Conservation (phyloP, 805 yeast species). For the Candida germanica region DNA sequence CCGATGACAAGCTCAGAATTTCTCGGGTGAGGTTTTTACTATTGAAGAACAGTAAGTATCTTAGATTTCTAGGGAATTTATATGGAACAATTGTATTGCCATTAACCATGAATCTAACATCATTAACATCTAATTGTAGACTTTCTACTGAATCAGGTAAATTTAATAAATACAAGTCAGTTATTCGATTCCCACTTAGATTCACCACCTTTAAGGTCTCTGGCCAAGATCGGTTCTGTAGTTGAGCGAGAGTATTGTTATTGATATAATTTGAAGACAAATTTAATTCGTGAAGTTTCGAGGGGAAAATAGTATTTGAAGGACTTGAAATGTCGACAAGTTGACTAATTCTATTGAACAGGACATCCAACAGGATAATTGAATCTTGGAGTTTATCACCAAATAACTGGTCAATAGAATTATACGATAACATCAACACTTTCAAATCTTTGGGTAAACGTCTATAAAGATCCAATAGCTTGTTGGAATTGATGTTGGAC, state of each 20-base stretch:
- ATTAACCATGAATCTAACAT: conserved; percentile 1
- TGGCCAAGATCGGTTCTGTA: conserved; percentile 10
- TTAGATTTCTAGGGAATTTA: conserved; percentile 4
- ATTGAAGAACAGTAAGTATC: conserved; percentile 5
- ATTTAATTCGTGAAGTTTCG: conserved; percentile 10
- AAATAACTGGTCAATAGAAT: conserved; percentile 17
- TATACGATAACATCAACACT: conserved; percentile 33
- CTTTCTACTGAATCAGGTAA: conserved; percentile 10
- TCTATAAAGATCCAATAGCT: conserved; percentile 8
- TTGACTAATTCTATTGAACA: conserved; percentile 19
- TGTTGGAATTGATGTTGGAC: conserved; percentile 19
- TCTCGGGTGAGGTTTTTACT: conserved; percentile 3
- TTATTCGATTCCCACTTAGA: conserved; percentile 9
- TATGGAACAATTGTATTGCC: conserved; percentile 2
- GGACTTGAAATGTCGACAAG: conserved; percentile 6
- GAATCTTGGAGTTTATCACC: conserved; percentile 23
- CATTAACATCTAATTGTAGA: conserved; percentile 8
- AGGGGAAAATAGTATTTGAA: conserved; percentile 10
- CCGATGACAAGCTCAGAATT: neutral
- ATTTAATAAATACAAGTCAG: conserved; percentile 3
- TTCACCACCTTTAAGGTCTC: conserved; percentile 9
- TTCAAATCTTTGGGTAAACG: conserved; percentile 21
- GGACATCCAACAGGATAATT: conserved; percentile 28
- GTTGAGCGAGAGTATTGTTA: neutral
- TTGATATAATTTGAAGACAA: conserved; percentile 7